Evolutionary conservation across 2,329 filamentous ascomycete species (phyloP).

Genomic region (Phaeosphaeria sp.): DNA sequence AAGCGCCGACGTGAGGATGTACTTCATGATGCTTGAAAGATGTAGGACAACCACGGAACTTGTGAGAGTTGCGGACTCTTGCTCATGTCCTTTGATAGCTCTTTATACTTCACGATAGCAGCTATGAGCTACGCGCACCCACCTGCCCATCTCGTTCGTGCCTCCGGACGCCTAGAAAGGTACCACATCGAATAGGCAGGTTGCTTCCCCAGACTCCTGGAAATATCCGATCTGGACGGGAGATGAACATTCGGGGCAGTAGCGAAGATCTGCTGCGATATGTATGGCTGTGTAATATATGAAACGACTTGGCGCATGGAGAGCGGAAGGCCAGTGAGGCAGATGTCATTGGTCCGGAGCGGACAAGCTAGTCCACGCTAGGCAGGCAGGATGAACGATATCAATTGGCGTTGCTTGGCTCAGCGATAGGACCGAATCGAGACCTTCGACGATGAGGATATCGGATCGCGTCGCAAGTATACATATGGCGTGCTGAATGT

Average conservation of each 20-base stretch:
- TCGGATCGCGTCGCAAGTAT: slow-evolving; percentile 20
- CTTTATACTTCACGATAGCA: slow-evolving; percentile 19
- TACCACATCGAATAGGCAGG: slow-evolving; percentile 32
- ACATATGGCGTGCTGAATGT: slow-evolving; percentile 15
- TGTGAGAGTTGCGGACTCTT: slow-evolving; percentile 3
- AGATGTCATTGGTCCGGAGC: slow-evolving; percentile 24
- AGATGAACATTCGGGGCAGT: slow-evolving; percentile 24
- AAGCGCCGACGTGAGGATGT: slow-evolving; percentile 33
- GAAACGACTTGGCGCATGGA: slow-evolving; percentile 26
- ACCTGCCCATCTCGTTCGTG: slow-evolving; percentile 32
- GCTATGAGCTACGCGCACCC: neutral
- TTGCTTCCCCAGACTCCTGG: slow-evolving; percentile 12
- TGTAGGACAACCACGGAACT: slow-evolving; percentile 5
- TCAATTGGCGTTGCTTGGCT: slow-evolving; percentile 16
- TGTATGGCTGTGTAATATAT: slow-evolving; percentile 40
- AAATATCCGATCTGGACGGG: slow-evolving; percentile 25
- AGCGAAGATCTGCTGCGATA: slow-evolving; percentile 11
- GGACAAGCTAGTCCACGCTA: slow-evolving; percentile 9
- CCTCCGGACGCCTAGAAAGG: slow-evolving; percentile 14
- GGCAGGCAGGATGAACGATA: slow-evolving; percentile 24
- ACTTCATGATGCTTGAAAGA: slow-evolving; percentile 34
- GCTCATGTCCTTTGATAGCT: neutral
- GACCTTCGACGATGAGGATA: slow-evolving; percentile 7
- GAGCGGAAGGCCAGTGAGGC: slow-evolving; percentile 7
- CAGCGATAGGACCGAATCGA: slow-evolving; percentile 18